phyloP scores from a whole-genome alignment of 139 green algal species.

The Micromonas commoda region DNA sequence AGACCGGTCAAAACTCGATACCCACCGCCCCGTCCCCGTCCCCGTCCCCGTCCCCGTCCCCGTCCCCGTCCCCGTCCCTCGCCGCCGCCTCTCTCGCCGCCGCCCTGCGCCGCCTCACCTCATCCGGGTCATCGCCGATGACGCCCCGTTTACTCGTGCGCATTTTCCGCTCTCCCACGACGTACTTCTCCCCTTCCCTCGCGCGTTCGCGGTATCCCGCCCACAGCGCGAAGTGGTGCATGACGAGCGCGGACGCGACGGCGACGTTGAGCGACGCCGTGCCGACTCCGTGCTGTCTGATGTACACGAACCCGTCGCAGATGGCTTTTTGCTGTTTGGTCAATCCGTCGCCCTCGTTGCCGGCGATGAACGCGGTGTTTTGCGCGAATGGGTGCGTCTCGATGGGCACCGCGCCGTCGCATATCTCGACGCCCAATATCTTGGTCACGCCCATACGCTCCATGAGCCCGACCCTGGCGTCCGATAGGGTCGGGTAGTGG shows the following conservation, averaged over 20 bases:
- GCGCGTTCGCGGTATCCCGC: background rate
- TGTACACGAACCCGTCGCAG: constrained; percentile 90
- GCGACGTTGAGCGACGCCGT: constrained; percentile 89
- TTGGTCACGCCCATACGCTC: constrained; percentile 13
- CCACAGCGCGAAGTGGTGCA: constrained; percentile 73
- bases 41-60: no score
- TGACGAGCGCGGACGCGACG: constrained; percentile 76
- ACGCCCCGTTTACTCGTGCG: background rate
- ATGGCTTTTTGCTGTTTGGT: constrained; percentile 60
- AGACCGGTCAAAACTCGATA: no score
- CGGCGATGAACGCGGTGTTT: constrained; percentile 18
- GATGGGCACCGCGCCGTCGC: constrained; percentile 53
- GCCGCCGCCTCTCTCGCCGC: background rate
- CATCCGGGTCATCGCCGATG: background rate
- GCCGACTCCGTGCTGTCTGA: constrained; percentile 62
- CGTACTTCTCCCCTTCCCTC: constrained; percentile 11
- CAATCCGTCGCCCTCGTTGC: constrained; percentile 56
- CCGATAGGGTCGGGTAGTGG: constrained; percentile 61
- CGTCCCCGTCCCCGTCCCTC: no score
- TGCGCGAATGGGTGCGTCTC: constrained; percentile 1
- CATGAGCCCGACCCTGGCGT: constrained; percentile 49
- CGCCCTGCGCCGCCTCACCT: background rate
- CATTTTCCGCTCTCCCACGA: constrained; percentile 7
- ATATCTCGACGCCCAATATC: constrained; percentile 85
- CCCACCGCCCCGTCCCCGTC: no score